Evolutionary conservation across 1,284 basidiomycete species (phyloP).

Genomic region (Boletus subluridellus): DNA sequence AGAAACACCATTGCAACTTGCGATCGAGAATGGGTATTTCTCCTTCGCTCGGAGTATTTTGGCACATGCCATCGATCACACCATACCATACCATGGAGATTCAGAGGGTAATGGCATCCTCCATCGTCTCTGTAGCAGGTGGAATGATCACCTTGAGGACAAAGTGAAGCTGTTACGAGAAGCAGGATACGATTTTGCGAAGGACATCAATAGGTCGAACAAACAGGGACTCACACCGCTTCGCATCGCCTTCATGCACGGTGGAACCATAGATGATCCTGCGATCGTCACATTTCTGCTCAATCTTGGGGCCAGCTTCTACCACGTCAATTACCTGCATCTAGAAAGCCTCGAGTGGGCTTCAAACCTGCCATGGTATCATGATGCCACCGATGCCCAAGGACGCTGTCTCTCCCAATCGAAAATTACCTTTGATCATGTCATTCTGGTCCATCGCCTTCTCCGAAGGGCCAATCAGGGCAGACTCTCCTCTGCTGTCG

Average conservation of each 20-base stretch:
- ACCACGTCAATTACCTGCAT: not conserved
- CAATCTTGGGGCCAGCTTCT: not conserved
- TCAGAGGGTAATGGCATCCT: not conserved
- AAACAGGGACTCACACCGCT: not conserved
- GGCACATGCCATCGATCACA: not conserved
- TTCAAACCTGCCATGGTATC: not conserved
- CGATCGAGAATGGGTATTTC: not conserved
- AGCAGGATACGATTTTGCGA: not conserved
- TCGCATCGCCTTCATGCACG: not conserved
- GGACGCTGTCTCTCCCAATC: not conserved
- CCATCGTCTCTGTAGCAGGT: not conserved
- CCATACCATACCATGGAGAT: not conserved
- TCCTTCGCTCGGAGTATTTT: not conserved
- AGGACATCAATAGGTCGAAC: not conserved
- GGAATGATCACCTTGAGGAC: not conserved
- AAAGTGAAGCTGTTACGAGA: not conserved
- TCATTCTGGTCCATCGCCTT: not conserved
- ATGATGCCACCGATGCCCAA: not conserved
- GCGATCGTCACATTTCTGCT: not conserved
- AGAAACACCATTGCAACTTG: not conserved
- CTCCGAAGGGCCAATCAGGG: not conserved
- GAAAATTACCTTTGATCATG: not conserved
- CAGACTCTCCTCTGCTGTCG: not conserved
- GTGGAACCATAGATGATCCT: not conserved
- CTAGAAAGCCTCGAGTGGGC: not conserved